Evolutionary conservation across 2,329 filamentous ascomycete genomes (phyloP).

Genomic region (Diaporthe citri): DNA sequence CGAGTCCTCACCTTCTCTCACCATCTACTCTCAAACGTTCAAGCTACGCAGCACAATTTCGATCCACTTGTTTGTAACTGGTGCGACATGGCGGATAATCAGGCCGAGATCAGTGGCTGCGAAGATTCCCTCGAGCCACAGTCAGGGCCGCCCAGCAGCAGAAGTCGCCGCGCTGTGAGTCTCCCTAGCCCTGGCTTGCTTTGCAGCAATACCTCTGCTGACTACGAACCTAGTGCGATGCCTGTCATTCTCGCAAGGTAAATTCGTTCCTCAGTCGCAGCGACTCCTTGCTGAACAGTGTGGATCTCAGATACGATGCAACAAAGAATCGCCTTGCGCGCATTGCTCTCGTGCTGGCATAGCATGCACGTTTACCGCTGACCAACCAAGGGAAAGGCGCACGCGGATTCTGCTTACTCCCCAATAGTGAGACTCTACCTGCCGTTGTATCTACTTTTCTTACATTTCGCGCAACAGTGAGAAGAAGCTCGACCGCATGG

Average conservation of each 20-base stretch:
- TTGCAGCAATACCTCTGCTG: not conserved
- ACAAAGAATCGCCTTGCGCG: constrained; percentile 7
- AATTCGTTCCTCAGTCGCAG: not conserved
- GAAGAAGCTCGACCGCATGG: constrained; percentile 5
- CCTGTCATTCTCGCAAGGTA: constrained; percentile 1
- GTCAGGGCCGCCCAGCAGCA: not conserved
- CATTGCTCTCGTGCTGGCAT: not conserved
- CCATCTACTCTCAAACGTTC: not conserved
- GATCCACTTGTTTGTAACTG: not conserved
- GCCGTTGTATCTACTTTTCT: not conserved
- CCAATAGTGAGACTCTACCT: not conserved
- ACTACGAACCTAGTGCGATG: not conserved
- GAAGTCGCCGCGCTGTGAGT: constrained; percentile 12
- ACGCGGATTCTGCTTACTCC: not conserved
- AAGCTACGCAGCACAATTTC: not conserved
- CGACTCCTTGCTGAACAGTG: not conserved
- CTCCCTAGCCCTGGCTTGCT: not conserved
- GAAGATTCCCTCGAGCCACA: not conserved
- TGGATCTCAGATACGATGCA: not conserved
- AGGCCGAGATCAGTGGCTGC: not conserved
- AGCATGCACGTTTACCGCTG: not conserved
- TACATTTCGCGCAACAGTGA: not conserved
- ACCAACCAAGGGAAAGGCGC: not conserved
- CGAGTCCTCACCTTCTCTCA: not conserved
- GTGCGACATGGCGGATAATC: not conserved